A percentile compares a stretch with the other conserved stretches of the same genome.
phyloP scores from a whole-genome alignment of 805 yeast species.

The Wickerhamiella cacticola region DNA sequence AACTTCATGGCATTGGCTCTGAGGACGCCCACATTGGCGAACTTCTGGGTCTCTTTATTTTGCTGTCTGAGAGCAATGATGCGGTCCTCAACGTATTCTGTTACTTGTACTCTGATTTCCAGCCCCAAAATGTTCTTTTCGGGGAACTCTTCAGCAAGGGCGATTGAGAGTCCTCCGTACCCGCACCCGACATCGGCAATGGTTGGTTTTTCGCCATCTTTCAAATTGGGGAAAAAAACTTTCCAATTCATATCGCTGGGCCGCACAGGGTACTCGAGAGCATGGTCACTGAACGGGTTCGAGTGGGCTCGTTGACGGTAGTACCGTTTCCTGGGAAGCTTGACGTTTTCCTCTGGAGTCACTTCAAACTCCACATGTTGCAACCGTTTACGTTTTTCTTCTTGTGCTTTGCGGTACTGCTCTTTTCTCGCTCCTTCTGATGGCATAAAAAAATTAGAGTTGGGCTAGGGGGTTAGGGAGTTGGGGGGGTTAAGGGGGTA shows the following conservation, averaged over 20 bases:
- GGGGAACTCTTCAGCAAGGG: slow-evolving; percentile 67
- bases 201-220: slow-evolving; percentile 40
- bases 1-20: slow-evolving; percentile 98
- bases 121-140: slow-evolving; percentile 72
- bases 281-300: slow-evolving; percentile 92
- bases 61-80: slow-evolving; percentile 75
- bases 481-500: neutral
- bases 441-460: neutral
- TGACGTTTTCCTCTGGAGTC: slow-evolving; percentile 27
- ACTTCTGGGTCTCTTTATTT: slow-evolving; percentile 34
- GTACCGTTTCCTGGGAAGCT: slow-evolving; percentile 65
- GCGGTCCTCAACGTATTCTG: slow-evolving; percentile 92
- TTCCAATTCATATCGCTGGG: slow-evolving; percentile 87
- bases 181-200: slow-evolving; percentile 98
- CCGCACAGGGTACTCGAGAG: slow-evolving; percentile 69
- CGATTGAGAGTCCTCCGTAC: slow-evolving; percentile 80
- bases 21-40: slow-evolving; percentile 77
- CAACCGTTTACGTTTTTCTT: slow-evolving; percentile 35
- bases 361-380: slow-evolving; percentile 37
- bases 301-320: slow-evolving; percentile 97
- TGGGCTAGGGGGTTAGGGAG: neutral
- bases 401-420: slow-evolving; percentile 35
- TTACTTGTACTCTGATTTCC: slow-evolving; percentile 97
- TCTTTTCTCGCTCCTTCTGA: slow-evolving; percentile 26
- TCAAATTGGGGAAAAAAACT: slow-evolving; percentile 48